Percentiles rank a stretch among this genome's conserved stretches.
phyloP scores from a whole-genome alignment of 768 basidiomycete species.

The Termitomyces sp. region DNA sequence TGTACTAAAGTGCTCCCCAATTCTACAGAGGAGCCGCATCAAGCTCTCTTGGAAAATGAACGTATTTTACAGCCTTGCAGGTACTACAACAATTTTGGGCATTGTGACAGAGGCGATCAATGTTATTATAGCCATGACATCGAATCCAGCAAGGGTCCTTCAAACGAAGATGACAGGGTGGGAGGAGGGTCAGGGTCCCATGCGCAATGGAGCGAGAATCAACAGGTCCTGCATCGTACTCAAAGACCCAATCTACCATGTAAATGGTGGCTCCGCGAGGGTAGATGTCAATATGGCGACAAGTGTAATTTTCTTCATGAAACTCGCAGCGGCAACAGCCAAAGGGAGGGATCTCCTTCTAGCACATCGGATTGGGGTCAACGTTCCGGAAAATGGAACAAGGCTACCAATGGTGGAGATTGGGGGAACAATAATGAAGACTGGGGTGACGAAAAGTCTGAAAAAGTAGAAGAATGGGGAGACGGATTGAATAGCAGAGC shows the following conservation, averaged over 20 bases:
- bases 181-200: neutral
- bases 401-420: conserved; percentile 5
- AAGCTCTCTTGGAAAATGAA: neutral
- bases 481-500: too few species aligned
- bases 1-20: conserved; percentile 7
- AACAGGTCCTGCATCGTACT: neutral
- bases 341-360: neutral
- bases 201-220: neutral
- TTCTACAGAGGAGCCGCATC: neutral
- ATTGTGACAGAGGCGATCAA: conserved; percentile 8
- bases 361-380: neutral
- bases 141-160: neutral
- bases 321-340: neutral
- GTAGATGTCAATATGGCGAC: conserved; percentile 3
- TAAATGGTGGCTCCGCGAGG: conserved; percentile 1
- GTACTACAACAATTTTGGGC: conserved; percentile 14
- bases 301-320: conserved; percentile 7
- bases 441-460: neutral
- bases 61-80: conserved; percentile 13
- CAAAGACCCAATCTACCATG: neutral
- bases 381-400: neutral
- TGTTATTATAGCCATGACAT: conserved; percentile 10
- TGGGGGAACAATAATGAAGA: conserved; percentile 1
- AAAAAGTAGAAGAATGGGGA: too few species aligned
- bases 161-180: neutral